Conservation (phyloP, 2,329 filamentous ascomycete genomes). For the Neoarthrinium moseri region DNA sequence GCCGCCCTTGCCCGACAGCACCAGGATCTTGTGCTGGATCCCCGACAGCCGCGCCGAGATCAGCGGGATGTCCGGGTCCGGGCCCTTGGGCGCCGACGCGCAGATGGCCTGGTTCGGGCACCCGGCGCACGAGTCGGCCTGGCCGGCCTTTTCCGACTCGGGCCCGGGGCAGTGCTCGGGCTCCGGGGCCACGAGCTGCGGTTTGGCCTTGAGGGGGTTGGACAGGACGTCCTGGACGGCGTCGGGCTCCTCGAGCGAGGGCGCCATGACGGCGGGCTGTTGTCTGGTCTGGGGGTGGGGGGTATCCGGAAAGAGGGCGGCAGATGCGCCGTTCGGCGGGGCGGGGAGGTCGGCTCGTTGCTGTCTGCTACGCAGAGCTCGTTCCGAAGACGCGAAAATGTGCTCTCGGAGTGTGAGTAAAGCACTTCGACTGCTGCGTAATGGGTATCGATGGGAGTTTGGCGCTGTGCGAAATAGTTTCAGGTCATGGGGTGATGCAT, state of each 20-base stretch:
- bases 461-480: background rate
- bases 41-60: constrained; percentile 80
- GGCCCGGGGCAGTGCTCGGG: constrained; percentile 96
- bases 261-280: constrained; percentile 65
- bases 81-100: constrained; percentile 89
- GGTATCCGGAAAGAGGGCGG: too few relatives aligned
- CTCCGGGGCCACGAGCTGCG: constrained; percentile 87
- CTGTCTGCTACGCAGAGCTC: too few relatives aligned
- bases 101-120: constrained; percentile 97
- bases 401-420: too few relatives aligned
- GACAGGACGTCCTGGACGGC: constrained; percentile 68
- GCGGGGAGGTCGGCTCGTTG: too few relatives aligned
- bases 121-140: constrained; percentile 82
- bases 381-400: too few relatives aligned
- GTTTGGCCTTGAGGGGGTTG: constrained; percentile 74
- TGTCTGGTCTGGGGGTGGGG: too few relatives aligned
- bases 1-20: constrained; percentile 92
- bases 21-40: constrained; percentile 88
- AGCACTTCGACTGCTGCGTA: too few relatives aligned
- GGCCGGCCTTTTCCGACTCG: constrained; percentile 69
- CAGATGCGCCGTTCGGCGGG: too few relatives aligned
- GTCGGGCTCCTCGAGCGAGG: constrained; percentile 72
- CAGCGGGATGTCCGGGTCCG: constrained; percentile 88
- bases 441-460: background rate
- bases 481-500: background rate